These are phyloP conservation scores for Magnaporthiopsis rhizophila DNA, from an alignment of 2,329 filamentous ascomycete genomes.

Conservation along the genomic window DNA sequence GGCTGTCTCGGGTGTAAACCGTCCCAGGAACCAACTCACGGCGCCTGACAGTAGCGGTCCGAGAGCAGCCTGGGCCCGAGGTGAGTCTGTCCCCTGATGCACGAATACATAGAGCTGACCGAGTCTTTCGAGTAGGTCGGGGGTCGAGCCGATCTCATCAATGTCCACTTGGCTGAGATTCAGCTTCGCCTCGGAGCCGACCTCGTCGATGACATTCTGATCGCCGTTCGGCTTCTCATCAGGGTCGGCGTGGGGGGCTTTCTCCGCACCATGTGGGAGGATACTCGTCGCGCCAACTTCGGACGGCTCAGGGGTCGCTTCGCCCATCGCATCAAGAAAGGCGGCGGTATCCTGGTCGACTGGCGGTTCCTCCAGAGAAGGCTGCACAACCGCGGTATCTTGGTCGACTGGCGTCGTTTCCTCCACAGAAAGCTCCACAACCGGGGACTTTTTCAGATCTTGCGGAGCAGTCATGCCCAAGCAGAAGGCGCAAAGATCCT, in stretches of 20 bases:
- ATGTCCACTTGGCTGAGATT: slow-evolving; percentile 3
- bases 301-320: neutral
- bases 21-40: neutral
- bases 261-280: neutral
- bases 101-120: neutral
- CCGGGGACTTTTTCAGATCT: neutral
- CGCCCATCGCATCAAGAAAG: neutral
- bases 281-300: neutral
- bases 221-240: neutral
- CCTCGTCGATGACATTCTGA: neutral
- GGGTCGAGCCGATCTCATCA: neutral
- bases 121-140: slow-evolving; percentile 4
- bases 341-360: neutral
- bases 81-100: neutral
- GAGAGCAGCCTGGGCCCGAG: neutral
- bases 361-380: neutral
- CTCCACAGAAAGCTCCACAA: neutral
- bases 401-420: neutral
- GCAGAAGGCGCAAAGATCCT: slow-evolving; percentile 30
- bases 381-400: neutral
- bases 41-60: neutral
- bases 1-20: slow-evolving; percentile 17
- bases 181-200: slow-evolving; percentile 4
- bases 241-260: neutral
- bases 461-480: neutral